Base-by-base conservation (phyloP, 345 rosid genomes). In the Sonneratia caseolaris region DNA sequence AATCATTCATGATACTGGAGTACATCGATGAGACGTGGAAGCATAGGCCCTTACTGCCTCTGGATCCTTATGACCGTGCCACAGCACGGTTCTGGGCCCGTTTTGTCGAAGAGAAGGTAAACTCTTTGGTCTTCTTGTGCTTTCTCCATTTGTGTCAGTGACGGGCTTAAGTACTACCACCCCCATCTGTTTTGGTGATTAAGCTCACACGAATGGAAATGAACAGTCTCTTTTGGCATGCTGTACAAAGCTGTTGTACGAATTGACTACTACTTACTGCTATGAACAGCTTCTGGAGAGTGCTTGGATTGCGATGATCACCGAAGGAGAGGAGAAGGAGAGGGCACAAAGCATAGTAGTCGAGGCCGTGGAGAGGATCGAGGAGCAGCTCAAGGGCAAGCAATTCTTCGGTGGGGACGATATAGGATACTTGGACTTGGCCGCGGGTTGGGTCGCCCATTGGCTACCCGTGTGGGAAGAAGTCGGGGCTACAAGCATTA, bases 1-100 rank as follows among this genome's bases (percentile, higher is more conserved):
- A 82, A 64, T 82, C 85, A 8, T 40, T 68, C 35, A 51, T 71
- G 10, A 70, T 81, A 21, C 74, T 78, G 4, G 84, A 81, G 67
- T 81, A 81, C 64, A 68, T 82, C 14, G 84, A 84, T 32, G 84
- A 84, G 61, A 77, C 76, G 0, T 82, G 85, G 87, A 69, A 73
- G 16, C 77, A 78, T 0, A 42, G 40, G 21, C 84, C 84, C 3
- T 51, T 84, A 42, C 67, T 78, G 61, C 85, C 84, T 43, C 78
- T 68, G 12, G 84, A 82, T 77, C 86, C 86, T 73, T 42, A 64
- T 37, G 71, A 70, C 37, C 75, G 81, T 71, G 84, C 82, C 73
- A 49, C 3, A 59, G 79, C 80, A 6, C 79, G 85, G 21, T 82
- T 82, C 36, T 84, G 84, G 88, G 79, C 83, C 51, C 71, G 68